phyloP scores from a whole-genome alignment of 192 early-diverging fungal species.

The Mortierella claussenii region DNA sequence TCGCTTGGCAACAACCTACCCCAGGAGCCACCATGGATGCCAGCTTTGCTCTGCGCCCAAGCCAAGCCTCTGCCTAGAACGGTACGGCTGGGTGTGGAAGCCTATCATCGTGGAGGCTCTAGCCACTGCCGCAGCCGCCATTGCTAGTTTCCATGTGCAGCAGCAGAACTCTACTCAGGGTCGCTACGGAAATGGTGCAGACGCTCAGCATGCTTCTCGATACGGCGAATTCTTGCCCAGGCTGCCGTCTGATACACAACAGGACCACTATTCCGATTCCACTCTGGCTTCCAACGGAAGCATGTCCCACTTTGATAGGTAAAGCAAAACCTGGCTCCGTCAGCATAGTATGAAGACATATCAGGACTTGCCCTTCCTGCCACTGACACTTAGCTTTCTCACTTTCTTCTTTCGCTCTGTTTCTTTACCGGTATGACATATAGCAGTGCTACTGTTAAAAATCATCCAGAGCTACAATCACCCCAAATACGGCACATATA shows the following conservation, averaged over 20 bases:
- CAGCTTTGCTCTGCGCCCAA: conserved; percentile 17
- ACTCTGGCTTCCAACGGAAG: background rate
- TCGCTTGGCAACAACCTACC: background rate
- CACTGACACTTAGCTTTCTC: too few species aligned
- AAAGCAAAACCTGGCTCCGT: background rate
- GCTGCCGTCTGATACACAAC: background rate
- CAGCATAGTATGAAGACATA: too few species aligned
- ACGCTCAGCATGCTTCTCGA: background rate
- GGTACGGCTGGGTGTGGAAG: conserved; percentile 29
- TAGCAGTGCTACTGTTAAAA: too few species aligned
- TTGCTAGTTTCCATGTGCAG: conserved; percentile 10
- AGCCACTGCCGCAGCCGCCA: conserved; percentile 41
- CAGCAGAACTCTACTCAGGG: background rate
- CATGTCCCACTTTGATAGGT: background rate
- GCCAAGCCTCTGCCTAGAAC: conserved; percentile 27
- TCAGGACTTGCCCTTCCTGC: too few species aligned
- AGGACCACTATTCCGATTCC: background rate
- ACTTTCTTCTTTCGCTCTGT: too few species aligned
- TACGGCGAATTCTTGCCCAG: conserved; percentile 17
- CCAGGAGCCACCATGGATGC: background rate
- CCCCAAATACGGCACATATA: conserved; percentile 18
- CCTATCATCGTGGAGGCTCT: conserved; percentile 28
- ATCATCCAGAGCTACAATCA: background rate
- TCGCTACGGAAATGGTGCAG: background rate
- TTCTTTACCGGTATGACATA: too few species aligned